Conservation (phyloP, 805 yeast species). For the Metschnikowia cerradonensis region DNA sequence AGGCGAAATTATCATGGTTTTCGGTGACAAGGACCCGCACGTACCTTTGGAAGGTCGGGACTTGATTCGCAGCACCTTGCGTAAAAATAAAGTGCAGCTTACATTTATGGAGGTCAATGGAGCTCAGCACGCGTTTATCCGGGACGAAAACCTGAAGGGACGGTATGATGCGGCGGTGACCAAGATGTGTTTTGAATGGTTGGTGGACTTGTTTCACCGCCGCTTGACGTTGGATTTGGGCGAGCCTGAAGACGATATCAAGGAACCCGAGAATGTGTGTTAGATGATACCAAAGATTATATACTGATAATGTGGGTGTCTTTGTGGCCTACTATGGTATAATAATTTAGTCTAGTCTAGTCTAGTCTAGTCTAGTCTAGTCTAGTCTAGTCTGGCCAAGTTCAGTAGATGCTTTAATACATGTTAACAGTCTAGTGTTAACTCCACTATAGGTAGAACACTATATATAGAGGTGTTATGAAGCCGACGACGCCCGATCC, state of each 20-base stretch:
- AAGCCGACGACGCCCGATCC: no score
- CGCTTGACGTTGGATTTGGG: conserved; percentile 65
- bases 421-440: no score
- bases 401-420: no score
- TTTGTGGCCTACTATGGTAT: no score
- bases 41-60: conserved; percentile 78
- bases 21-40: conserved; percentile 76
- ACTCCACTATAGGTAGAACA: no score
- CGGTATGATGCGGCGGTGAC: conserved; percentile 79
- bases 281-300: conserved; percentile 19
- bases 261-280: conserved; percentile 61
- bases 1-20: conserved; percentile 62
- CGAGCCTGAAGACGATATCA: conserved; percentile 49
- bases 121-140: conserved; percentile 80
- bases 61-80: conserved; percentile 56
- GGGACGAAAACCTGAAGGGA: conserved; percentile 79
- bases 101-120: conserved; percentile 72
- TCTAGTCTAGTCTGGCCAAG: no score
- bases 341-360: no score
- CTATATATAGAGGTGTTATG: no score
- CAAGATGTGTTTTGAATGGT: conserved; percentile 58
- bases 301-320: no score
- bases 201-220: conserved; percentile 68
- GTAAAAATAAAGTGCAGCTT: conserved; percentile 57
- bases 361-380: no score